These are phyloP conservation scores for Tylopilus orsonianus DNA, from an alignment of 1,284 basidiomycete species.

Conservation along the genomic window DNA sequence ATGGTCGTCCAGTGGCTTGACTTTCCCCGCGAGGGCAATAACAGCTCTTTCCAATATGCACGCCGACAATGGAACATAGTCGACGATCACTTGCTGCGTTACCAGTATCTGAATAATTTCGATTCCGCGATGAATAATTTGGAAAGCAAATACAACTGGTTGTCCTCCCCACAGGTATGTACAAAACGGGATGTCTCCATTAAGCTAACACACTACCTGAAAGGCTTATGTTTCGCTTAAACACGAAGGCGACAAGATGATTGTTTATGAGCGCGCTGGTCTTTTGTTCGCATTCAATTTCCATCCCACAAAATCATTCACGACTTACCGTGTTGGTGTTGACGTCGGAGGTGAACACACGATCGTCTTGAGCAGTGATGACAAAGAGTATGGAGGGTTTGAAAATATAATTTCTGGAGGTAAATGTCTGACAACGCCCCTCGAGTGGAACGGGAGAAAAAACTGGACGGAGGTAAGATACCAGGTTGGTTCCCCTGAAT, in stretches of 20 bases:
- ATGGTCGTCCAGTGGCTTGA: slow-evolving; percentile 83
- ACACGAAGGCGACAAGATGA: slow-evolving; percentile 87
- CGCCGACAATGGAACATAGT: slow-evolving; percentile 95
- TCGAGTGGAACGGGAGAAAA: slow-evolving; percentile 90
- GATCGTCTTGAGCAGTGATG: slow-evolving; percentile 82
- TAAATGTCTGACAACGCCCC: slow-evolving; percentile 78
- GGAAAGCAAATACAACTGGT: slow-evolving; percentile 83
- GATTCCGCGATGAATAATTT: slow-evolving; percentile 91
- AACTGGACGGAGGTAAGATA: slow-evolving; percentile 81
- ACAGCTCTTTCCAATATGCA: slow-evolving; percentile 94
- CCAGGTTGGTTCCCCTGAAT: background rate
- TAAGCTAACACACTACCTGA: slow-evolving; percentile 11
- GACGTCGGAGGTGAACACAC: slow-evolving; percentile 86
- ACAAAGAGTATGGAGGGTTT: slow-evolving; percentile 87
- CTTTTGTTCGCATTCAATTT: slow-evolving; percentile 98
- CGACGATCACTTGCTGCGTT: slow-evolving; percentile 83
- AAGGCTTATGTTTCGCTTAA: slow-evolving; percentile 92
- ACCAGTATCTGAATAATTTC: slow-evolving; percentile 92
- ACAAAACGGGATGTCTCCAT: background rate
- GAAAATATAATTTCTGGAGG: slow-evolving; percentile 70
- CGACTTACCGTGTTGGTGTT: slow-evolving; percentile 92
- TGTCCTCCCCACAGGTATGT: slow-evolving; percentile 74
- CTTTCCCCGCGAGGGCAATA: slow-evolving; percentile 94
- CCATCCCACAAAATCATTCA: slow-evolving; percentile 84
- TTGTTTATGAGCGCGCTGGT: slow-evolving; percentile 92